Evolutionary conservation across 805 yeast genomes (phyloP).

Genomic region (Grigorovia humatica): DNA sequence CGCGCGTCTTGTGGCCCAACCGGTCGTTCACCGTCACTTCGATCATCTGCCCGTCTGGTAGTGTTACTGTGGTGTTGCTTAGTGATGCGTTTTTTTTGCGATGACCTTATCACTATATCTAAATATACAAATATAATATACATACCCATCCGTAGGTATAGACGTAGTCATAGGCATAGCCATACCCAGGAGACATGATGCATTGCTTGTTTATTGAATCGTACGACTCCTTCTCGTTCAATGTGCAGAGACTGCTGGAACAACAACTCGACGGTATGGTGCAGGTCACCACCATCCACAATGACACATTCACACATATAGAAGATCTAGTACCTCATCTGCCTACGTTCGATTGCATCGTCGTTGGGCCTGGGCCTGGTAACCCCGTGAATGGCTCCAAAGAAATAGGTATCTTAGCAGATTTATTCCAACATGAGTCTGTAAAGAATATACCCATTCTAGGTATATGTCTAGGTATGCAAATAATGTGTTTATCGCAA

Average conservation of each 20-base stretch:
- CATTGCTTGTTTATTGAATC: constrained; percentile 54
- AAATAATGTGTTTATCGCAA: constrained; percentile 54
- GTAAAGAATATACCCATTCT: constrained; percentile 46
- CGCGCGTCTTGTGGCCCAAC: constrained; percentile 78
- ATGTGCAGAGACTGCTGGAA: constrained; percentile 54
- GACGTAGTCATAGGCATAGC: no score
- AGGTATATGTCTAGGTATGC: constrained; percentile 93
- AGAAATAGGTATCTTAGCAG: constrained; percentile 68
- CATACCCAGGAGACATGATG: no score
- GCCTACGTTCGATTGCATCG: constrained; percentile 55
- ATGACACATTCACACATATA: constrained; percentile 27
- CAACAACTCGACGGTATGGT: constrained; percentile 25
- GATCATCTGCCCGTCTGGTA: constrained; percentile 36
- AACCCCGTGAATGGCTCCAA: constrained; percentile 45
- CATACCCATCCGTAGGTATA: no score
- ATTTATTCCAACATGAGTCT: constrained; percentile 34
- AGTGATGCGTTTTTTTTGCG: no score
- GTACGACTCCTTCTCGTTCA: constrained; percentile 89
- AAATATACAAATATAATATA: no score
- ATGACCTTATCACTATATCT: no score
- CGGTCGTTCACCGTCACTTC: constrained; percentile 66
- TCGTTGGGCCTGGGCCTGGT: constrained; percentile 98
- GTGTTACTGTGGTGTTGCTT: not conserved
- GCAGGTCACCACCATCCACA: constrained; percentile 30
- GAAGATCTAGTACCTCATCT: constrained; percentile 34